Conservation (phyloP, 176 grass and related monocot species). For the Carex littledalei region DNA sequence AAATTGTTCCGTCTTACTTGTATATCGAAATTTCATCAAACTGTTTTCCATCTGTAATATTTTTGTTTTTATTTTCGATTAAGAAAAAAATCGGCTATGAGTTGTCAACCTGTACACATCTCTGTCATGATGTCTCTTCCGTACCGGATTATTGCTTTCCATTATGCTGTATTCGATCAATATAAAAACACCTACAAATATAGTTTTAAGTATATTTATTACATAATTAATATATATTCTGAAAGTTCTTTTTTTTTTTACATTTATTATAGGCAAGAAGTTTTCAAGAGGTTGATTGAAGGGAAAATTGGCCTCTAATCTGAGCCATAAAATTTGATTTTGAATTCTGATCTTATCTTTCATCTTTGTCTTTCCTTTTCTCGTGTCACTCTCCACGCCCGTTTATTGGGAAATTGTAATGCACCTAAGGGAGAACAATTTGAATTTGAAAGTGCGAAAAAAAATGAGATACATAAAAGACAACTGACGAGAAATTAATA, state of each 20-base stretch:
- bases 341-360: constrained; percentile 16
- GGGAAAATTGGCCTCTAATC: background rate
- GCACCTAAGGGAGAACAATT: background rate
- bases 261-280: constrained; percentile 4
- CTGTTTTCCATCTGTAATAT: no score
- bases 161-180: background rate
- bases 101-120: background rate
- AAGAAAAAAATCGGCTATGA: background rate
- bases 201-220: background rate
- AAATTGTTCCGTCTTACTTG: no score
- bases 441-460: constrained; percentile 5
- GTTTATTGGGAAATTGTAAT: background rate
- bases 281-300: constrained; percentile 11
- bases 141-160: background rate
- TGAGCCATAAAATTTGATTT: constrained; percentile 2
- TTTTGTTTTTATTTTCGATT: no score
- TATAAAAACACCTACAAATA: background rate
- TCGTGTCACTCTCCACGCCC: constrained; percentile 16
- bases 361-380: background rate
- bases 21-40: no score
- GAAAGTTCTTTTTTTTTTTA: background rate
- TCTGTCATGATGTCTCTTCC: constrained; percentile 1
- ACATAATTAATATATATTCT: background rate
- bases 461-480: background rate
- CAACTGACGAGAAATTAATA: background rate